Conservation (phyloP, 345 rosid species). For the Ceriops tagal region DNA sequence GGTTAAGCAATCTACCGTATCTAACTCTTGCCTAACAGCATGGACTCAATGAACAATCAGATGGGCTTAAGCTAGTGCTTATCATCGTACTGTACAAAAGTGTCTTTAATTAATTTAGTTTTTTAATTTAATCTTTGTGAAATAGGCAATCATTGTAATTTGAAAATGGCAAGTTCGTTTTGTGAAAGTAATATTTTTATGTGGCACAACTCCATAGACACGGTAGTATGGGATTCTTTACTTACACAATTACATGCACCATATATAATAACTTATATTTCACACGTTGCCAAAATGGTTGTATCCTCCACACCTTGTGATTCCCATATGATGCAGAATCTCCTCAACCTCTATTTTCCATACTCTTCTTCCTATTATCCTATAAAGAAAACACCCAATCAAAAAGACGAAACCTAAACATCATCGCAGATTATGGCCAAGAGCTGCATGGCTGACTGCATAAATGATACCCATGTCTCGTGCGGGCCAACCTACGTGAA, state of each 20-base stretch:
- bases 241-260: too few species aligned
- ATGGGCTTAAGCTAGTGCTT: neutral
- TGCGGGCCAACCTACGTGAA: slow-evolving; percentile 23
- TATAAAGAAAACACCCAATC: too few species aligned
- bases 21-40: neutral
- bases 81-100: too few species aligned
- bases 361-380: too few species aligned
- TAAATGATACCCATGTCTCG: slow-evolving; percentile 18
- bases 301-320: neutral
- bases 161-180: too few species aligned
- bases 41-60: neutral
- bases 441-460: slow-evolving; percentile 26
- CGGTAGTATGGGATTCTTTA: too few species aligned
- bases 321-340: neutral
- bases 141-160: too few species aligned
- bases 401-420: too few species aligned
- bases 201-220: too few species aligned
- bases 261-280: neutral
- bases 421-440: slow-evolving; percentile 17
- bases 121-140: too few species aligned
- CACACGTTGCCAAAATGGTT: neutral
- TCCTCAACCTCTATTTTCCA: neutral
- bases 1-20: neutral
- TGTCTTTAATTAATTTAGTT: too few species aligned
- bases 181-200: too few species aligned